phyloP scores from a whole-genome alignment of 2,329 filamentous ascomycete species.

The Ophiostoma novo-ulmi region DNA sequence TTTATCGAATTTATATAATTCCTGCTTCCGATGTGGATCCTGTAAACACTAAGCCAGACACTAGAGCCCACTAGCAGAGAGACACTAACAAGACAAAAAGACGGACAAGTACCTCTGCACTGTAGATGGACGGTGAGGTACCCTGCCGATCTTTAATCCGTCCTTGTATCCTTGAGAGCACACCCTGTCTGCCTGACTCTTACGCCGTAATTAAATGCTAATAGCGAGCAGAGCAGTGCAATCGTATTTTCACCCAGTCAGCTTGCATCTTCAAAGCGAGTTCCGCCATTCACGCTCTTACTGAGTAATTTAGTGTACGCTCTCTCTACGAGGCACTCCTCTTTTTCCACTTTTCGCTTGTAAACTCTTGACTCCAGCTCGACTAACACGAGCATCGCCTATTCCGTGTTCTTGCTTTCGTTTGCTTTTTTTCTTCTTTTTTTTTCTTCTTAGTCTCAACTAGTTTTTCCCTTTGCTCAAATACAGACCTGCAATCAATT shows the following conservation, averaged over 20 bases:
- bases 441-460: background rate
- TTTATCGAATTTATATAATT: background rate
- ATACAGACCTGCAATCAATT: background rate
- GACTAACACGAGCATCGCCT: slow-evolving; percentile 8
- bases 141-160: background rate
- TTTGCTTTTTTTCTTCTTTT: background rate
- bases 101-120: slow-evolving; percentile 6
- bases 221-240: no score
- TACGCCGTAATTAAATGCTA: background rate
- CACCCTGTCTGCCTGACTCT: background rate
- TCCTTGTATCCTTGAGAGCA: background rate
- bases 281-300: background rate
- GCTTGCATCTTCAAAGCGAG: background rate
- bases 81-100: background rate
- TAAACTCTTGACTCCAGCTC: slow-evolving; percentile 7
- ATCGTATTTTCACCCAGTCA: no score
- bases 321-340: background rate
- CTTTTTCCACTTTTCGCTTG: slow-evolving; percentile 6
- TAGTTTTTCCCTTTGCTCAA: background rate
- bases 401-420: background rate
- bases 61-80: background rate
- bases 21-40: background rate
- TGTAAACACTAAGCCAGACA: background rate
- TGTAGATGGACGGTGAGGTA: background rate
- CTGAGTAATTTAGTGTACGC: no score